Evolutionary conservation across 768 basidiomycete genomes (phyloP), one percentile per base, ranked within the genome.

Genomic region (Collybiopsis confluens): DNA sequence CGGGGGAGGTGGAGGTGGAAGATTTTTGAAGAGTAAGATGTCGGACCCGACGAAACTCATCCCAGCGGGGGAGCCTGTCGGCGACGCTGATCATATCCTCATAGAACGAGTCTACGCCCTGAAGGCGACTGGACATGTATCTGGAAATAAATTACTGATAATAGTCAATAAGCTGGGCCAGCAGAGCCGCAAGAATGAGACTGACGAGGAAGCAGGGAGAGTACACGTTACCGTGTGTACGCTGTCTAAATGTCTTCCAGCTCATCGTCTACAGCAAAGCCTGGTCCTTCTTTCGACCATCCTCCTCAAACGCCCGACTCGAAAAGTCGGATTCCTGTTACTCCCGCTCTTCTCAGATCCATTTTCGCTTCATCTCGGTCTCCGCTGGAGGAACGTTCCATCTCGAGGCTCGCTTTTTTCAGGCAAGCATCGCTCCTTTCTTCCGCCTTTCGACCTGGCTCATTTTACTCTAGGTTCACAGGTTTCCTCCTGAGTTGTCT

Each of bases 351-450:
- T 1, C 66, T 93, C 55, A 78, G 90, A 37, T 85, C 88, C 47
- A 93, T 93, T 60, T 93, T 93, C 66, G 82, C 91, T 24, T 92
- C 90, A 11, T 92, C 90, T 20, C 81, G 90, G 13, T 86, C 88
- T 0, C 81, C 86, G 2, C 73, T 86, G 52, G 90, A 93, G 64
- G 90, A 93, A 65, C 81, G 91, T 26, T 84, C 88, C 0, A 83
- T 93, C 49, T 93, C 90, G 36, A 81, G 90, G 13, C 77, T 90
- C 48, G 90, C 91, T 27, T 93, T 93, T 73, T 92, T 92, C 68
- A 81, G 91, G 90, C 88, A 66, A 43, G 62, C 49, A 52, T 53
- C 50, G 21, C 35, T 54, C 37, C 50, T 48, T 26, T 27, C 42
- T 23, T 21, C 28, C 51, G 47, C 41, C 18, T 46, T 38, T 10